Evolutionary conservation across 768 basidiomycete genomes (phyloP).

Genomic region (Epithele typhae): DNA sequence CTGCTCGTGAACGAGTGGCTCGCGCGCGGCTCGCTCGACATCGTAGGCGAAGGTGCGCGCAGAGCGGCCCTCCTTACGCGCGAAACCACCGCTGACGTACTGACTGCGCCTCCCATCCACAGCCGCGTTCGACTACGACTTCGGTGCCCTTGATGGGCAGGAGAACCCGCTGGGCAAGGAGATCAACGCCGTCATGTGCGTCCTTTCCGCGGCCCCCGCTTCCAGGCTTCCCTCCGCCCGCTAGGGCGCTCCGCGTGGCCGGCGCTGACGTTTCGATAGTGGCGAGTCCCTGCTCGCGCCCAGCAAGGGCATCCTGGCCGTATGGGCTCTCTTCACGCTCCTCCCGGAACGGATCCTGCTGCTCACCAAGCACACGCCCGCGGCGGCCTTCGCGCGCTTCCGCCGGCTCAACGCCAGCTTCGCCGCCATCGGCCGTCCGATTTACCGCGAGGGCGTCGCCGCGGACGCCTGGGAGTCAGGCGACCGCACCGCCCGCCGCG

Average conservation of each 20-base stretch:
- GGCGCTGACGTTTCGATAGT: background rate
- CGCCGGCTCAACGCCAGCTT: conserved; percentile 2
- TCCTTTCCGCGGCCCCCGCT: background rate
- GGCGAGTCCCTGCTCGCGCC: background rate
- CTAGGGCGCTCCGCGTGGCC: background rate
- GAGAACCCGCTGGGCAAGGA: conserved; percentile 4
- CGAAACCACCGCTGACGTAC: background rate
- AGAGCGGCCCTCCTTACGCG: background rate
- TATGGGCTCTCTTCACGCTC: background rate
- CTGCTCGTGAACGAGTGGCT: conserved; percentile 1
- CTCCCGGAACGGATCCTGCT: background rate
- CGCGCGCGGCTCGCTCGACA: background rate
- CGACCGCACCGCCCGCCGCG: conserved; percentile 2
- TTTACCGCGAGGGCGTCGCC: conserved; percentile 5
- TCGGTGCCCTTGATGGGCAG: conserved; percentile 2
- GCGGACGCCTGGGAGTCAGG: background rate
- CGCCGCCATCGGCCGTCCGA: background rate
- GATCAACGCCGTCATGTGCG: conserved; percentile 13
- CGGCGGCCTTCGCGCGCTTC: background rate
- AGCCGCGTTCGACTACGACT: conserved; percentile 8
- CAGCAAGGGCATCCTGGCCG: background rate
- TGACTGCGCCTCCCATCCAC: background rate
- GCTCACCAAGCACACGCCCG: background rate
- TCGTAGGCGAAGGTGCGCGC: conserved; percentile 4
- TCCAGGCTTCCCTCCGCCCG: too few species aligned